Percentiles rank a stretch among this genome's conserved stretches.
Conservation (phyloP, 768 basidiomycete species). For the Obba rivulosa region DNA sequence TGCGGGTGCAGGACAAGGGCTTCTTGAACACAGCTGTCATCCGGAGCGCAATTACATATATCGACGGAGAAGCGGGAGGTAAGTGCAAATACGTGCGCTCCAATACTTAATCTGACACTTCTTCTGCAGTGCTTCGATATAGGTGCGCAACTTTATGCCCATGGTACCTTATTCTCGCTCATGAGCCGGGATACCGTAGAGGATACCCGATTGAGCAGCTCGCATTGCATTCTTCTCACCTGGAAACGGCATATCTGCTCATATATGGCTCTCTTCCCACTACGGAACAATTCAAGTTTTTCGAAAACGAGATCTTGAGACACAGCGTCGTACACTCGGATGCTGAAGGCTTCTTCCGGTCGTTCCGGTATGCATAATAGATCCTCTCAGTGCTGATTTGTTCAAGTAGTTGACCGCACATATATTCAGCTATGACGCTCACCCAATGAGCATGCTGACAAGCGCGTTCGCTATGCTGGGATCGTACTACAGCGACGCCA, state of each 20-base stretch:
- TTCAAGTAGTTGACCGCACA: not conserved
- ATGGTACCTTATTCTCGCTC: too few species aligned
- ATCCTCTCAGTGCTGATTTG: not conserved
- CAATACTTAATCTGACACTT: not conserved
- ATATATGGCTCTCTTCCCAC: conserved; percentile 83
- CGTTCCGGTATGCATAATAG: conserved; percentile 30
- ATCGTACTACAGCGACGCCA: conserved; percentile 83
- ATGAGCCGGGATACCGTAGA: too few species aligned
- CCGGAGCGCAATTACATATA: conserved; percentile 79
- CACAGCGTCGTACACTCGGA: conserved; percentile 50
- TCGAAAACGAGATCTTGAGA: conserved; percentile 72
- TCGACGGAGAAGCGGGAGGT: conserved; percentile 86
- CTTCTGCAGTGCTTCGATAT: conserved; percentile 56
- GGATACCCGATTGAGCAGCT: conserved; percentile 94
- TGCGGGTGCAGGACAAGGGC: conserved; percentile 74
- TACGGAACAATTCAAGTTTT: conserved; percentile 50
- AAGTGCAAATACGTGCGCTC: conserved; percentile 16
- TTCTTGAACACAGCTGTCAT: conserved; percentile 83
- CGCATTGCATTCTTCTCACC: conserved; percentile 70
- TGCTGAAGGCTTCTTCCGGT: conserved; percentile 35
- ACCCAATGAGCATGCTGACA: conserved; percentile 88
- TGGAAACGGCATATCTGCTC: conserved; percentile 83
- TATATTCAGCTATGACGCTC: conserved; percentile 69
- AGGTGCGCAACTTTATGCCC: conserved; percentile 45
- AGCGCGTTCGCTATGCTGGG: conserved; percentile 86